phyloP scores from a whole-genome alignment of 2,329 filamentous ascomycete species.

The Zymoseptoria pseudotritici region DNA sequence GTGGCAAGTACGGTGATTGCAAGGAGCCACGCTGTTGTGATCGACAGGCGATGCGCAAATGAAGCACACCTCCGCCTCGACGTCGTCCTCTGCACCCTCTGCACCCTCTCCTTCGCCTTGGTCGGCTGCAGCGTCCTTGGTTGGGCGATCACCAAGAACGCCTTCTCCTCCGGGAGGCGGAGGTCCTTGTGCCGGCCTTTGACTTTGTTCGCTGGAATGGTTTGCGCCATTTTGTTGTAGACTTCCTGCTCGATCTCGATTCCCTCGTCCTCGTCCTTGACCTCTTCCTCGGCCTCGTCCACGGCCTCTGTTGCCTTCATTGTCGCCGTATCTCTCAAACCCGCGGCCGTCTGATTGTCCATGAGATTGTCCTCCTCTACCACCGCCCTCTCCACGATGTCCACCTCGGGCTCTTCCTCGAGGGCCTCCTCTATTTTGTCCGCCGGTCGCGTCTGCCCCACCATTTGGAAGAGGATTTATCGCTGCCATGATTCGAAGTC shows the following conservation, averaged over 20 bases:
- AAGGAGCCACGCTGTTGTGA: constrained; percentile 82
- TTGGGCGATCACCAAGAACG: constrained; percentile 42
- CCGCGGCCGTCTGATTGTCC: constrained; percentile 9
- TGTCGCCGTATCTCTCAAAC: constrained; percentile 5
- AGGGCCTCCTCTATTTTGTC: constrained; percentile 5
- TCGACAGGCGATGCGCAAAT: constrained; percentile 89
- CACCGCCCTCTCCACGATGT: constrained; percentile 14
- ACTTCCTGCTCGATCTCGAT: constrained; percentile 29
- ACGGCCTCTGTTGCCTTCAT: constrained; percentile 18
- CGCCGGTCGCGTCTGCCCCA: constrained; percentile 2
- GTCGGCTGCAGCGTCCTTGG: constrained; percentile 39
- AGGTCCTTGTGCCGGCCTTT: constrained; percentile 30
- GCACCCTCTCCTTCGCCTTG: constrained; percentile 24
- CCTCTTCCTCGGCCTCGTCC: constrained; percentile 25
- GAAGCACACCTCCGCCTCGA: constrained; percentile 74
- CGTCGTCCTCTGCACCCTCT: constrained; percentile 21
- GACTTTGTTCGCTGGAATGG: constrained; percentile 16
- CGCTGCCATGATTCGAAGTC: constrained; percentile 9
- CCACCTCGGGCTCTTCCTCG: constrained; percentile 16
- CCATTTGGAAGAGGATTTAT: constrained; percentile 7
- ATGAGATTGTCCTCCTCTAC: constrained; percentile 6
- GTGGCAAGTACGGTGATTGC: constrained; percentile 94
- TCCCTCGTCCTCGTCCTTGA: constrained; percentile 28
- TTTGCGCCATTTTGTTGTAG: constrained; percentile 16
- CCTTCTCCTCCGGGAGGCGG: constrained; percentile 29